Base-by-base conservation (phyloP, 352 stramenopile genomes). In the Globisporangium solare region DNA sequence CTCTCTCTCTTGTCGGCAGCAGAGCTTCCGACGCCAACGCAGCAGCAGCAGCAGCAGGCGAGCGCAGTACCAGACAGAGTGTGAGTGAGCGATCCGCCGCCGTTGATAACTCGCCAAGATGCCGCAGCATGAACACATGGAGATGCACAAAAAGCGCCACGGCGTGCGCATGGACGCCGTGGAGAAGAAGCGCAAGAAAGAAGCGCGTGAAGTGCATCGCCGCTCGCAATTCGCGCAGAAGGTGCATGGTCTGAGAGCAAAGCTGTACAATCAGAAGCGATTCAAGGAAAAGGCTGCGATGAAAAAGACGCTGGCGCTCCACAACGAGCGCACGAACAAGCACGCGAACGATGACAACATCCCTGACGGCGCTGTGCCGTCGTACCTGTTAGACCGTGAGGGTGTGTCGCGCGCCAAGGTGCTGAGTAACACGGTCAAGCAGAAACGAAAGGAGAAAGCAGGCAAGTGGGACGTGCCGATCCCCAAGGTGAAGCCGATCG, bases 241-340 rank as follows among this genome's bases (percentile, higher is more conserved):
- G 85, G 92, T 99, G 15, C 95, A 99, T 64, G 97, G 97, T 56
- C 80, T 99, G 54, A 88, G 97, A 20, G 97, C 97, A 18, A 99
- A 99, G 78, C 82, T 99, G 52, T 99, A 99, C 87, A 98, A 99
- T 74, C 84, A 99, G 68, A 97, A 98, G 70, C 91, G 98, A 14
- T 99, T 98, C 83, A 99, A 99, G 82, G 98, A 99, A 87, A 99
- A 99, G 89, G 97, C 97, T 3, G 96, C 95, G 15, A 99, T 99
- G 96, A 97, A 98, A 63, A 99, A 99, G 83, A 99, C 97, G 58
- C 78, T 99, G 59, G 94, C 96, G 40, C 94, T 99, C 73, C 98
- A 99, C 76, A 97, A 99, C 71, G 95, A 99, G 71, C 85, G 96
- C 62, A 97, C 86, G 45, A 99, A 99, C 73, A 99, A 99, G 68